phyloP scores from a whole-genome alignment of 805 yeast species.

The Ogataea trehalophila region DNA sequence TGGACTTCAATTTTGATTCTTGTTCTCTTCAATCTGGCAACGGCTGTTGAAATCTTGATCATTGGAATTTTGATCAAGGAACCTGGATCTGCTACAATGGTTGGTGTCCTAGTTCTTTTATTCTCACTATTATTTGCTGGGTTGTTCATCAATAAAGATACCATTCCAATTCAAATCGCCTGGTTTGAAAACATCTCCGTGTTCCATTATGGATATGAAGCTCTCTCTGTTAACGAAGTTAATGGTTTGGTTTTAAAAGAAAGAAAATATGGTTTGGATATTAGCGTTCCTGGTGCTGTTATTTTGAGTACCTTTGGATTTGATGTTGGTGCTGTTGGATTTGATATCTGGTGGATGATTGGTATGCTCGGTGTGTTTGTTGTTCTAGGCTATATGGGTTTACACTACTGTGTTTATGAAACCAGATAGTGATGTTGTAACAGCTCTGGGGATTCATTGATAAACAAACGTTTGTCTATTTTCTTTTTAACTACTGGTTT shows the following conservation, averaged over 20 bases:
- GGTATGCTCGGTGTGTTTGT: slow-evolving; percentile 57
- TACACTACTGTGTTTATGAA: slow-evolving; percentile 73
- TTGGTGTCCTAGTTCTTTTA: slow-evolving; percentile 77
- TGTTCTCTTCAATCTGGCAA: slow-evolving; percentile 79
- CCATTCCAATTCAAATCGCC: slow-evolving; percentile 42
- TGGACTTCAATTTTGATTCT: slow-evolving; percentile 63
- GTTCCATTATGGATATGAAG: slow-evolving; percentile 95
- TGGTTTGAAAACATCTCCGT: slow-evolving; percentile 82
- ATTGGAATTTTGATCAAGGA: slow-evolving; percentile 86
- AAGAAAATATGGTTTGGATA: slow-evolving; percentile 85
- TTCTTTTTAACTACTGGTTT: too few species aligned
- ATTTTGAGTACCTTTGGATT: slow-evolving; percentile 94
- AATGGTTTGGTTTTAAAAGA: slow-evolving; percentile 79
- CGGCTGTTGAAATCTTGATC: slow-evolving; percentile 78
- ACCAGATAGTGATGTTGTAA: slow-evolving; percentile 39
- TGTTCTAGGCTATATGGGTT: slow-evolving; percentile 65
- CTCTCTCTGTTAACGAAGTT: slow-evolving; percentile 88
- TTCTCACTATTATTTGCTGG: slow-evolving; percentile 93
- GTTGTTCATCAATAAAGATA: slow-evolving; percentile 78
- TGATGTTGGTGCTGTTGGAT: slow-evolving; percentile 67
- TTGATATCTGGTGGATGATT: slow-evolving; percentile 58
- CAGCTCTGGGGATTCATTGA: background rate
- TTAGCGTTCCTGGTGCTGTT: slow-evolving; percentile 97
- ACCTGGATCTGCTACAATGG: slow-evolving; percentile 86
- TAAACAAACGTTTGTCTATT: too few species aligned